These are phyloP conservation scores for Macadamia tetraphylla DNA, from an alignment of 164 flowering plant genomes.

Conservation along the genomic window DNA sequence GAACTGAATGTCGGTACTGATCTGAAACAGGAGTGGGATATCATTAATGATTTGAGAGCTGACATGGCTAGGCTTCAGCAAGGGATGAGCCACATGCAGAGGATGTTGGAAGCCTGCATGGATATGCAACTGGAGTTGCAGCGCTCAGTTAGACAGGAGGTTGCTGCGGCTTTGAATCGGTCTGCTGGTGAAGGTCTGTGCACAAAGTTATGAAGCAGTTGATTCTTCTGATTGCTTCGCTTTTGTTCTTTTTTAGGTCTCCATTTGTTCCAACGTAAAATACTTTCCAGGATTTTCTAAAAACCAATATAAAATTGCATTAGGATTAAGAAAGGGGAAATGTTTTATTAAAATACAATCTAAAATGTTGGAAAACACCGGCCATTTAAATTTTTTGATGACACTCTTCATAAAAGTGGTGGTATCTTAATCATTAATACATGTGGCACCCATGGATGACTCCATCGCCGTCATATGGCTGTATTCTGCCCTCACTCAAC, in stretches of 20 bases:
- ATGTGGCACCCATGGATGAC: too few relatives aligned
- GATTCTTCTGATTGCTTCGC: background rate
- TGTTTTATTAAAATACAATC: too few relatives aligned
- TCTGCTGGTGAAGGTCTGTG: conserved; percentile 47
- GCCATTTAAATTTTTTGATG: too few relatives aligned
- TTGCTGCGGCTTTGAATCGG: conserved; percentile 85
- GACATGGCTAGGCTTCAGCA: conserved; percentile 92
- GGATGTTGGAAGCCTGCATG: conserved; percentile 96
- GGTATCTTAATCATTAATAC: too few relatives aligned
- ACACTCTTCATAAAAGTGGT: too few relatives aligned
- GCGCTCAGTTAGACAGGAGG: conserved; percentile 86
- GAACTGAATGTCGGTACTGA: conserved; percentile 3
- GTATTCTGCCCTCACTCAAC: too few relatives aligned
- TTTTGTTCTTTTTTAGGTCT: background rate
- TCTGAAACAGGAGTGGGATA: conserved; percentile 76
- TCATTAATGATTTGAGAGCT: conserved; percentile 75
- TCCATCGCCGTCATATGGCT: too few relatives aligned
- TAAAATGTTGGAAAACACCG: too few relatives aligned
- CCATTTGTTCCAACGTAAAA: too few relatives aligned
- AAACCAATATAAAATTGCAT: too few relatives aligned
- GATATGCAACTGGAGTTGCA: conserved; percentile 99
- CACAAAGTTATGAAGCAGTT: background rate
- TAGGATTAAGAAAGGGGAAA: too few relatives aligned
- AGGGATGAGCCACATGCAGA: conserved; percentile 86
- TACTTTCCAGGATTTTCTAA: too few relatives aligned